Evolutionary conservation across 2,329 filamentous ascomycete species (phyloP).

Genomic region (Cyphellophora europaea): DNA sequence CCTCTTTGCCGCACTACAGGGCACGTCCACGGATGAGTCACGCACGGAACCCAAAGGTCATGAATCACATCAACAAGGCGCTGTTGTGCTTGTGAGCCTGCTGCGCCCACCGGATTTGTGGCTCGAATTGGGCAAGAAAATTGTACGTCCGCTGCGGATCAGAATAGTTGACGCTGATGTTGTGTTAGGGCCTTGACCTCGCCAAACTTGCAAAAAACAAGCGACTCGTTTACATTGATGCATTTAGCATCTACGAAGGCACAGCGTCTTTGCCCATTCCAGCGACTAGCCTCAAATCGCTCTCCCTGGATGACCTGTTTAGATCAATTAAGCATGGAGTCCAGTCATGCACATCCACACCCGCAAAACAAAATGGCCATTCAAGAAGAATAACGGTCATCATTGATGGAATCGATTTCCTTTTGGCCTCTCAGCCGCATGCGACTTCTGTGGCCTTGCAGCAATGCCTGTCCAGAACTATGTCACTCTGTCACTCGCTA

Average conservation of each 20-base stretch:
- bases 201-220: conserved; percentile 40
- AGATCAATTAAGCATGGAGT: too few relatives aligned
- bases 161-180: too few relatives aligned
- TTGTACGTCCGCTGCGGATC: conserved; percentile 54
- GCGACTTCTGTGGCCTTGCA: conserved; percentile 6
- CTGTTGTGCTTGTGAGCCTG: conserved; percentile 73
- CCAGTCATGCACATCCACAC: too few relatives aligned
- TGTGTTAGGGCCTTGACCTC: conserved; percentile 23
- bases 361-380: too few relatives aligned
- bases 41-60: neutral
- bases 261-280: too few relatives aligned
- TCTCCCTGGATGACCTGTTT: too few relatives aligned
- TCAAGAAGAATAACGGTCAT: too few relatives aligned
- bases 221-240: conserved; percentile 66
- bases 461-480: conserved; percentile 10
- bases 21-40: conserved; percentile 7
- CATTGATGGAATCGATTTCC: conserved; percentile 17
- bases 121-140: conserved; percentile 54
- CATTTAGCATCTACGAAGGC: neutral
- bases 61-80: conserved; percentile 15
- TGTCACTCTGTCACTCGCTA: conserved; percentile 28
- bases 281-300: too few relatives aligned
- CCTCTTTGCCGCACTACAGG: conserved; percentile 28
- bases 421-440: conserved; percentile 14
- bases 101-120: conserved; percentile 71